Percentiles rank a stretch among this genome's conserved stretches.
These are phyloP conservation scores for Obba rivulosa DNA, from an alignment of 768 basidiomycete genomes.

Conservation along the genomic window DNA sequence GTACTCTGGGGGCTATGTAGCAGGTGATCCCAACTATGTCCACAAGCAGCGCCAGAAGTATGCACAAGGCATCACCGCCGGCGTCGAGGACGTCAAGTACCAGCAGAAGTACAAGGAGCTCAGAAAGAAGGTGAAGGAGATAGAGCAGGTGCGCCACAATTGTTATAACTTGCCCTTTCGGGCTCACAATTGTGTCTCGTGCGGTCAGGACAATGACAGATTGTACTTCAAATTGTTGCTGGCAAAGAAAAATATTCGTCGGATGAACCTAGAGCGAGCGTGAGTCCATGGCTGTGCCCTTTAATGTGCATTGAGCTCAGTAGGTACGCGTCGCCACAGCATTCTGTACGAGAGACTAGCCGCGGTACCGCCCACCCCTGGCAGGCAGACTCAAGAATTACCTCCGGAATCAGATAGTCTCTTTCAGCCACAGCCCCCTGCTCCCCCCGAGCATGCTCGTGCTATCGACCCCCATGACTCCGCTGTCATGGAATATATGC, in stretches of 20 bases:
- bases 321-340: constrained; percentile 27
- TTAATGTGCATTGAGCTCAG: constrained; percentile 14
- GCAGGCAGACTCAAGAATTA: constrained; percentile 21
- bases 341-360: constrained; percentile 78
- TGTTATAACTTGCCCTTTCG: constrained; percentile 3
- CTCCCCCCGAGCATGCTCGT: constrained; percentile 15
- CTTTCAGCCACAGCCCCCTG: constrained; percentile 20
- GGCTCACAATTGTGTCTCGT: neutral
- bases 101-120: constrained; percentile 85
- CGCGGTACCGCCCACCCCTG: constrained; percentile 52
- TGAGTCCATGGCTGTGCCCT: constrained; percentile 38
- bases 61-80: constrained; percentile 56
- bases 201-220: constrained; percentile 80
- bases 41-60: constrained; percentile 14
- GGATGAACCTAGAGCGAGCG: constrained; percentile 87
- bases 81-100: constrained; percentile 83
- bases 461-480: constrained; percentile 40
- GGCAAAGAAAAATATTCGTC: constrained; percentile 77
- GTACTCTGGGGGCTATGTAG: neutral
- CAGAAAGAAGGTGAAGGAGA: constrained; percentile 83
- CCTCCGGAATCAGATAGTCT: constrained; percentile 20
- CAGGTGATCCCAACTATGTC: constrained; percentile 2
- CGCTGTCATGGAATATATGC: constrained; percentile 43
- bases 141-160: constrained; percentile 59
- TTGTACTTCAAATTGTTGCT: constrained; percentile 75